Conservation (phyloP, 2,329 filamentous ascomycete genomes). For the Botrytis galanthina region DNA sequence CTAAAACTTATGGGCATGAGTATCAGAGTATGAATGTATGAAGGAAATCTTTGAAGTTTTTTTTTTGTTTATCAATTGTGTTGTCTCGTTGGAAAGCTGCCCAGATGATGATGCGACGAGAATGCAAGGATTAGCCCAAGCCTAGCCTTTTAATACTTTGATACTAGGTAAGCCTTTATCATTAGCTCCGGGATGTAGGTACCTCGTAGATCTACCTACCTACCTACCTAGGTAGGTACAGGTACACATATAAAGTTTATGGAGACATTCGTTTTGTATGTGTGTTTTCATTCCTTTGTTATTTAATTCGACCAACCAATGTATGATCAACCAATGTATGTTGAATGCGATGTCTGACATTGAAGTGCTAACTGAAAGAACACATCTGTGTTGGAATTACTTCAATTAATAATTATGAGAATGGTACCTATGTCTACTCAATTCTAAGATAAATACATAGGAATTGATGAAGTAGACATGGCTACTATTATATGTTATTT, state of each 20-base stretch:
- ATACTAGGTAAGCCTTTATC: constrained; percentile 9
- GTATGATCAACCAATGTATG: neutral
- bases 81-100: constrained; percentile 12
- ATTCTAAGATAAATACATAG: neutral
- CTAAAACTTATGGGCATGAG: neutral
- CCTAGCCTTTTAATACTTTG: constrained; percentile 1
- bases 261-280: neutral
- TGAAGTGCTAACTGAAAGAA: neutral
- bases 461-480: neutral
- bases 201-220: neutral
- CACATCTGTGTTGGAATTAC: neutral
- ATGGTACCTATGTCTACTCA: neutral
- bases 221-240: neutral
- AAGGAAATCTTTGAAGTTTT: neutral
- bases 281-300: neutral
- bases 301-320: neutral
- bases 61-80: neutral
- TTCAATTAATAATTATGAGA: neutral
- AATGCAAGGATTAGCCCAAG: constrained; percentile 18
- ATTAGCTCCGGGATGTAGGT: constrained; percentile 17
- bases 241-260: neutral
- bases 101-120: constrained; percentile 14
- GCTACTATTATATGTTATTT: neutral
- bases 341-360: neutral
- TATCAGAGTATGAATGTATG: neutral